phyloP scores from a whole-genome alignment of 1,284 basidiomycete genomes.

The Anthracocystis panici-leucophaei region DNA sequence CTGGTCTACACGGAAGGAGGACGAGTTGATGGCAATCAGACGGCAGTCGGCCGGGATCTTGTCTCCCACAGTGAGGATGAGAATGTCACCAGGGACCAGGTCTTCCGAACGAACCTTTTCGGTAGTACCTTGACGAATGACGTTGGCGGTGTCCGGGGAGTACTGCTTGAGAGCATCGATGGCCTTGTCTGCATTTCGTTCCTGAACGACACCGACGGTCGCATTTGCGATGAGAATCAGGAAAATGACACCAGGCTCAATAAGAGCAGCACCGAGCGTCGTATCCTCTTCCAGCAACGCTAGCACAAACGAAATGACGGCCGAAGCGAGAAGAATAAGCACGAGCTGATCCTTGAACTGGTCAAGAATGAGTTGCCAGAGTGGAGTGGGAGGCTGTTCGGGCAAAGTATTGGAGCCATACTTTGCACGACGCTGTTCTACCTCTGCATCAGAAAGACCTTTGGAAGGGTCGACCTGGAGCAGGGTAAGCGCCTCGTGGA shows the following conservation, averaged over 20 bases:
- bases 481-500: slow-evolving; percentile 54
- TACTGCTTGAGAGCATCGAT: slow-evolving; percentile 68
- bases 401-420: slow-evolving; percentile 74
- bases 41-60: slow-evolving; percentile 68
- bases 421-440: slow-evolving; percentile 38
- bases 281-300: slow-evolving; percentile 65
- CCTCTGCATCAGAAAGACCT: slow-evolving; percentile 62
- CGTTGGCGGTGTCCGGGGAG: slow-evolving; percentile 64
- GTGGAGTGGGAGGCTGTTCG: slow-evolving; percentile 86
- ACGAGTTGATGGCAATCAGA: slow-evolving; percentile 63
- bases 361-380: slow-evolving; percentile 93
- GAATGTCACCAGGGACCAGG: slow-evolving; percentile 67
- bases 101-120: slow-evolving; percentile 55
- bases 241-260: slow-evolving; percentile 69
- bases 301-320: slow-evolving; percentile 67
- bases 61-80: slow-evolving; percentile 66
- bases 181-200: slow-evolving; percentile 68
- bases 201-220: slow-evolving; percentile 68
- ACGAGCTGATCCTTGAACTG: slow-evolving; percentile 79
- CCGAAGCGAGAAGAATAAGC: slow-evolving; percentile 66
- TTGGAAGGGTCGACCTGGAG: slow-evolving; percentile 53
- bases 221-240: slow-evolving; percentile 69
- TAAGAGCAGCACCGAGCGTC: slow-evolving; percentile 64
- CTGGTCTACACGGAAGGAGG: slow-evolving; percentile 66
- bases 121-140: slow-evolving; percentile 57